phyloP scores from a whole-genome alignment of 176 grass and related monocot genomes.

The Bonia amplexicaulis region DNA sequence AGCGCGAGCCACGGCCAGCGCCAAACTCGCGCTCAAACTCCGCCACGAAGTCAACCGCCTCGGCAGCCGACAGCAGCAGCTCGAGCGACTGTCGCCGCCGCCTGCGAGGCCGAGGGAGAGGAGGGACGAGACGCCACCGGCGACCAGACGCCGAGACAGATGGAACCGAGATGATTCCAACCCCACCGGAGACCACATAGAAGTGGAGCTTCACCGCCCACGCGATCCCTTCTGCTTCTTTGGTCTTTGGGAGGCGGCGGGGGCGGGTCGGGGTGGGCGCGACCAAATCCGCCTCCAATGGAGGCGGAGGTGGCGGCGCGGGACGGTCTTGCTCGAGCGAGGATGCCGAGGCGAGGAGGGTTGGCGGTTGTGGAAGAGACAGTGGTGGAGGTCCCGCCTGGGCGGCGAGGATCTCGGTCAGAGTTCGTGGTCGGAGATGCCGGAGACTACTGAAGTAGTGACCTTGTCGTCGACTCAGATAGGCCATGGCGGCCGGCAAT shows the following conservation, averaged over 20 bases:
- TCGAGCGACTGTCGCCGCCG: slow-evolving; percentile 34
- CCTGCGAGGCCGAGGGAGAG: slow-evolving; percentile 61
- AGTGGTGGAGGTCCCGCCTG: slow-evolving; percentile 91
- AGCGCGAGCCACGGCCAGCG: slow-evolving; percentile 39
- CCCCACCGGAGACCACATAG: slow-evolving; percentile 68
- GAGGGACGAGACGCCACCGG: slow-evolving; percentile 68
- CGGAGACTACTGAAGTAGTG: slow-evolving; percentile 78
- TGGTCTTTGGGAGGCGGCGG: slow-evolving; percentile 5
- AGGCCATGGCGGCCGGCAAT: slow-evolving; percentile 48
- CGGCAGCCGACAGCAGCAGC: slow-evolving; percentile 52
- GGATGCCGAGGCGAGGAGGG: background rate
- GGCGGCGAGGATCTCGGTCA: slow-evolving; percentile 82
- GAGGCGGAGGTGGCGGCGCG: background rate
- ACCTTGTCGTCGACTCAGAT: slow-evolving; percentile 73
- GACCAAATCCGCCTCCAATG: slow-evolving; percentile 4
- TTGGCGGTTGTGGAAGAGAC: slow-evolving; percentile 63
- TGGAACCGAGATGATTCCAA: slow-evolving; percentile 63
- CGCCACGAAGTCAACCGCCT: slow-evolving; percentile 70
- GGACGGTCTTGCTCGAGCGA: background rate
- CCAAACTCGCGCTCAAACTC: slow-evolving; percentile 80
- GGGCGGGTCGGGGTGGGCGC: background rate
- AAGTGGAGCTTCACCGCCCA: slow-evolving; percentile 67
- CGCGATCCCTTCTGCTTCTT: slow-evolving; percentile 51
- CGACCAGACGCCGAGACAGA: slow-evolving; percentile 84
- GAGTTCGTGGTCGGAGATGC: slow-evolving; percentile 75